phyloP scores from a whole-genome alignment of 108 stramenopile genomes.

The Bacterosira constricta region DNA sequence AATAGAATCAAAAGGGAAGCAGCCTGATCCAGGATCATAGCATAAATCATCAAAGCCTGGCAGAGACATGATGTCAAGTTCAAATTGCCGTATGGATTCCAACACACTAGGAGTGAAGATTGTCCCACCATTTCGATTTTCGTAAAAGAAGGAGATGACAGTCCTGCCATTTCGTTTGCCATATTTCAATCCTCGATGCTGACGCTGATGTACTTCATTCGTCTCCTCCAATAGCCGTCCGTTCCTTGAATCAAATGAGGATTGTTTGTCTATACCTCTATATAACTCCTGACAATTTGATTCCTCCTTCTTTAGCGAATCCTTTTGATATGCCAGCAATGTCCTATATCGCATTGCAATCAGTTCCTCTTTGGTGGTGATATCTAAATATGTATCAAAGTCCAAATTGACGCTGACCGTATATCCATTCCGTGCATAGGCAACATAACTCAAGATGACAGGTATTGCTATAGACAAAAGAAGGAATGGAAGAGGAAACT shows the following conservation, averaged over 20 bases:
- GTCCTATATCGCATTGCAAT: neutral
- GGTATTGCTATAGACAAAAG: neutral
- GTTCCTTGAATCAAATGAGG: no score
- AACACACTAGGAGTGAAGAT: neutral
- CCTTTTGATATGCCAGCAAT: neutral
- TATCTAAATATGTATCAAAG: conserved; percentile 7
- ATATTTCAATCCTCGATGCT: neutral
- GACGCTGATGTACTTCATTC: neutral
- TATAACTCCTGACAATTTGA: neutral
- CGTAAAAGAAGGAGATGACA: neutral
- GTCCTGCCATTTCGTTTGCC: neutral
- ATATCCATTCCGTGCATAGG: neutral
- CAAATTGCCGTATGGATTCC: neutral
- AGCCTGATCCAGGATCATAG: neutral
- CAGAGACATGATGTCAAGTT: neutral
- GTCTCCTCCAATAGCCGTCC: neutral
- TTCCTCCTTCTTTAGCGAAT: neutral
- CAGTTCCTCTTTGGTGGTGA: neutral
- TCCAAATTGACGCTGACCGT: neutral
- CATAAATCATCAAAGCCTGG: conserved; percentile 5
- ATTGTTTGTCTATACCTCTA: no score
- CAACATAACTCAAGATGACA: neutral
- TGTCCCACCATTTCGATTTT: neutral
- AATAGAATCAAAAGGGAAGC: conserved; percentile 3
- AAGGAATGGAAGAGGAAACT: conserved; percentile 1